Percentiles rank a stretch among this genome's conserved stretches.
These are phyloP conservation scores for Schwanniomyces vanrijiae DNA, from an alignment of 805 yeast genomes.

Conservation along the genomic window DNA sequence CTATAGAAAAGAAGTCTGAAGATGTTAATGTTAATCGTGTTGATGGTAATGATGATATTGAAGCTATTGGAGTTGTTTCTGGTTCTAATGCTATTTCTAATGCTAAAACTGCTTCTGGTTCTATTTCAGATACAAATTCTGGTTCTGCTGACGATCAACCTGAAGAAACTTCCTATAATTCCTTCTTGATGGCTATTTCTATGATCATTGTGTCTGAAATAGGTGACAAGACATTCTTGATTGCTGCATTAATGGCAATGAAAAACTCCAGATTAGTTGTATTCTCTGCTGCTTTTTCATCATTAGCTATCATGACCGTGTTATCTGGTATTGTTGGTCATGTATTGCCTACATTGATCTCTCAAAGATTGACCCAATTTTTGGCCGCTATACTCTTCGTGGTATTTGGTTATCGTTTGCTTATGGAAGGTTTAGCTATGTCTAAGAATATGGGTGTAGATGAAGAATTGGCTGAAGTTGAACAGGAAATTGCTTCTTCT, in stretches of 20 bases:
- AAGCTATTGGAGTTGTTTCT: no score
- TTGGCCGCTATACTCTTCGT: constrained; percentile 80
- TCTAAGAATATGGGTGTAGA: constrained; percentile 81
- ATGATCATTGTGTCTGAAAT: constrained; percentile 96
- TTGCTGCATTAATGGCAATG: constrained; percentile 99
- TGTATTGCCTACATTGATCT: constrained; percentile 79
- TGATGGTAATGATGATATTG: no score
- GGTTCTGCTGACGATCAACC: neutral
- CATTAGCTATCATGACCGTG: constrained; percentile 87
- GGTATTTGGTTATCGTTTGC: constrained; percentile 74
- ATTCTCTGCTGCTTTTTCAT: constrained; percentile 83
- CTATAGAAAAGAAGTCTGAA: neutral
- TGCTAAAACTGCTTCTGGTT: no score
- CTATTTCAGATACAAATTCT: no score
- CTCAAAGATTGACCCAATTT: constrained; percentile 76
- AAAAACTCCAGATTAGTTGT: constrained; percentile 80
- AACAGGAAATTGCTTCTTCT: constrained; percentile 78
- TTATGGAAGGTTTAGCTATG: constrained; percentile 83
- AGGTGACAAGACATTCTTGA: constrained; percentile 95
- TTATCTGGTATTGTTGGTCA: constrained; percentile 91
- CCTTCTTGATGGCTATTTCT: constrained; percentile 77
- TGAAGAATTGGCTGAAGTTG: constrained; percentile 95
- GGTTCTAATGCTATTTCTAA: no score
- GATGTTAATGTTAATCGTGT: no score
- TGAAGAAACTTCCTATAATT: constrained; percentile 29